These are phyloP conservation scores for Panellus pusillus DNA, from an alignment of 768 basidiomycete species.

Conservation along the genomic window DNA sequence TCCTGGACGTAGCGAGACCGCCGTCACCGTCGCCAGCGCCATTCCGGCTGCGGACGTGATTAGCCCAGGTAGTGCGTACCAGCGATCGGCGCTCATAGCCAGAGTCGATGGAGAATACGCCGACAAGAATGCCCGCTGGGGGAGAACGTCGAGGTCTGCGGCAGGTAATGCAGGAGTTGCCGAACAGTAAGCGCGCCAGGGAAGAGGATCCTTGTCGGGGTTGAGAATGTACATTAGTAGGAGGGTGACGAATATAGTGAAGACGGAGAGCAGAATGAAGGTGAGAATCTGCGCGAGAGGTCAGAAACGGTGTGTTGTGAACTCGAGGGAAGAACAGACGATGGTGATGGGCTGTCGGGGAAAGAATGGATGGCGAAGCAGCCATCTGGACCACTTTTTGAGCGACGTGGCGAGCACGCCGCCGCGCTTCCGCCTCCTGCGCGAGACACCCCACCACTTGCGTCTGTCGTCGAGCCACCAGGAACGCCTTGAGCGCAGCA, in stretches of 20 bases:
- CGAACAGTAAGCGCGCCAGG: constrained; percentile 93
- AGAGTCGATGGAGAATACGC: constrained; percentile 88
- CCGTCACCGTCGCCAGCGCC: constrained; percentile 71
- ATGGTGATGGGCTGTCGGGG: constrained; percentile 81
- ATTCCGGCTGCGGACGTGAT: constrained; percentile 72
- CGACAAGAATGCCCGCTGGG: constrained; percentile 85
- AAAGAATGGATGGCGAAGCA: constrained; percentile 73
- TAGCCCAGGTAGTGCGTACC: constrained; percentile 88
- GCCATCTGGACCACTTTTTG: constrained; percentile 53
- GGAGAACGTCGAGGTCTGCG: constrained; percentile 67
- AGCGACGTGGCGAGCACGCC: constrained; percentile 47
- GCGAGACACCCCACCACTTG: constrained; percentile 58
- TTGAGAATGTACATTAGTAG: constrained; percentile 90
- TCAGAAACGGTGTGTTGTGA: background rate
- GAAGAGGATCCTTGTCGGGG: constrained; percentile 92
- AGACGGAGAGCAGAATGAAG: constrained; percentile 72
- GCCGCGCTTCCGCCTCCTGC: constrained; percentile 53
- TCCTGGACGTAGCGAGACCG: constrained; percentile 75
- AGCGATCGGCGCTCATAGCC: constrained; percentile 83
- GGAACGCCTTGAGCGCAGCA: constrained; percentile 37
- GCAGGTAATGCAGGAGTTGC: constrained; percentile 64
- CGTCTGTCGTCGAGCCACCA: constrained; percentile 48
- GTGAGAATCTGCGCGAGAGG: constrained; percentile 56
- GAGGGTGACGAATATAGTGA: constrained; percentile 83
- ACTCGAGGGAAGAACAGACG: constrained; percentile 44